These are phyloP conservation scores for Nigrospora sphaerica DNA, from an alignment of 2,329 filamentous ascomycete genomes.

Conservation along the genomic window DNA sequence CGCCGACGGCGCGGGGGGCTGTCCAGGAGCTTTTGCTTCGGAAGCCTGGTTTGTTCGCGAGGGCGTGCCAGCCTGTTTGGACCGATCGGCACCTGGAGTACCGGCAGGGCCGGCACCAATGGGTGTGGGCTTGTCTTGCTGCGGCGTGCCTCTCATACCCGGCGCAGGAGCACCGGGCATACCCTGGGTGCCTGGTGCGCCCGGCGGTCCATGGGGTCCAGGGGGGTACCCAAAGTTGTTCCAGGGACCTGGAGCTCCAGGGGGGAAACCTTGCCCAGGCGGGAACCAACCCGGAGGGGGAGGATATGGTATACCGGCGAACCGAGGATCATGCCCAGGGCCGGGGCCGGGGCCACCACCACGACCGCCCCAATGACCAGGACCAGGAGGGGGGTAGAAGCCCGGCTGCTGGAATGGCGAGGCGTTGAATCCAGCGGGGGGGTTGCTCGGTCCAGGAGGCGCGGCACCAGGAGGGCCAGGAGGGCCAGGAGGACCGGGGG, in stretches of 20 bases:
- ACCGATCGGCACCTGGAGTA: slow-evolving; percentile 38
- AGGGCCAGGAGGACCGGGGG: slow-evolving; percentile 10
- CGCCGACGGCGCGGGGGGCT: slow-evolving; percentile 34
- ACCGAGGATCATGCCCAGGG: slow-evolving; percentile 51
- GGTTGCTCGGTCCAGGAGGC: slow-evolving; percentile 13
- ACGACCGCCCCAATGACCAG: slow-evolving; percentile 46
- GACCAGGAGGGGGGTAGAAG: slow-evolving; percentile 44
- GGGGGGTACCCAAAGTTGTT: slow-evolving; percentile 55
- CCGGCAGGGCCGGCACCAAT: slow-evolving; percentile 44
- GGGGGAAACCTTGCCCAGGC: slow-evolving; percentile 68
- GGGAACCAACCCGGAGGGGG: slow-evolving; percentile 74
- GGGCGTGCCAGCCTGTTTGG: slow-evolving; percentile 36
- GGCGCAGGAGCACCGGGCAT: slow-evolving; percentile 22
- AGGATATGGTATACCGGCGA: slow-evolving; percentile 71
- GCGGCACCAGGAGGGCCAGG: slow-evolving; percentile 12
- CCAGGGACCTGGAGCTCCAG: slow-evolving; percentile 54
- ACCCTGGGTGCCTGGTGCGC: slow-evolving; percentile 28
- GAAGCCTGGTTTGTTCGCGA: slow-evolving; percentile 36
- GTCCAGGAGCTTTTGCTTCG: slow-evolving; percentile 45
- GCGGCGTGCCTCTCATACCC: slow-evolving; percentile 23
- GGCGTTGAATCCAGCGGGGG: slow-evolving; percentile 33
- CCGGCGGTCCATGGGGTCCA: slow-evolving; percentile 38
- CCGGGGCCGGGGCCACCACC: slow-evolving; percentile 50
- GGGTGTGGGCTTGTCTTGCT: slow-evolving; percentile 40
- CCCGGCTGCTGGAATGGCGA: slow-evolving; percentile 37